Conservation (phyloP, 805 yeast species). For the Torulaspora gathmanii region DNA sequence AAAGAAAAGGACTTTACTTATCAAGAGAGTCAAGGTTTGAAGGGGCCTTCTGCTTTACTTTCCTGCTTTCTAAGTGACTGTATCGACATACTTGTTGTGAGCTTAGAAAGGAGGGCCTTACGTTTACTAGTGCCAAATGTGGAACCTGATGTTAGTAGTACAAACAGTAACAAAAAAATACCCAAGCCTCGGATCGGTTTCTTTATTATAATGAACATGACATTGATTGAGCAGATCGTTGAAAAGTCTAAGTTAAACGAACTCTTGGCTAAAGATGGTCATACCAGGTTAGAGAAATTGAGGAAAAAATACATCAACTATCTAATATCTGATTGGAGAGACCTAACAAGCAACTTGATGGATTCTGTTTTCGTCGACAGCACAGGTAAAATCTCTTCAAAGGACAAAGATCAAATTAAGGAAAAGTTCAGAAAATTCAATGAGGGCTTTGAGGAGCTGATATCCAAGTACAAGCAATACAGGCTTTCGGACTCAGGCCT, state of each 20-base stretch:
- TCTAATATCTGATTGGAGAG: constrained; percentile 76
- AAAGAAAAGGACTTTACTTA: constrained; percentile 29
- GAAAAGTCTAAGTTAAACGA: constrained; percentile 53
- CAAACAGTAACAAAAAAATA: constrained; percentile 21
- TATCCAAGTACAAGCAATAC: constrained; percentile 59
- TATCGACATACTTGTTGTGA: constrained; percentile 65
- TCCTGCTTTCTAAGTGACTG: constrained; percentile 71
- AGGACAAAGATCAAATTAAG: constrained; percentile 75
- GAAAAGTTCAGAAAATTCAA: constrained; percentile 82
- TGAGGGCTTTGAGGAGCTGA: constrained; percentile 72
- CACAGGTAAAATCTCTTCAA: constrained; percentile 48
- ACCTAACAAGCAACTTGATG: constrained; percentile 68
- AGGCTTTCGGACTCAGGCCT: constrained; percentile 63
- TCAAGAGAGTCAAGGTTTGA: constrained; percentile 9
- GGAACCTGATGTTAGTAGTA: constrained; percentile 25
- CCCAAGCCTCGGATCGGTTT: constrained; percentile 53
- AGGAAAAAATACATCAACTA: constrained; percentile 68
- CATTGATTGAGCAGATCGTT: constrained; percentile 68
- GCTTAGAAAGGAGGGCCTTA: constrained; percentile 57
- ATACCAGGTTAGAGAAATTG: constrained; percentile 58
- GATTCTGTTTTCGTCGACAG: constrained; percentile 64
- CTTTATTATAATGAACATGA: constrained; percentile 63
- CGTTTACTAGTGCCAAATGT: constrained; percentile 29
- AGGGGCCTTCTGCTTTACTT: constrained; percentile 46
- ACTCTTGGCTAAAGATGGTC: constrained; percentile 53